Conservation (phyloP, 768 basidiomycete species). For the Kwoniella bestiolae region DNA sequence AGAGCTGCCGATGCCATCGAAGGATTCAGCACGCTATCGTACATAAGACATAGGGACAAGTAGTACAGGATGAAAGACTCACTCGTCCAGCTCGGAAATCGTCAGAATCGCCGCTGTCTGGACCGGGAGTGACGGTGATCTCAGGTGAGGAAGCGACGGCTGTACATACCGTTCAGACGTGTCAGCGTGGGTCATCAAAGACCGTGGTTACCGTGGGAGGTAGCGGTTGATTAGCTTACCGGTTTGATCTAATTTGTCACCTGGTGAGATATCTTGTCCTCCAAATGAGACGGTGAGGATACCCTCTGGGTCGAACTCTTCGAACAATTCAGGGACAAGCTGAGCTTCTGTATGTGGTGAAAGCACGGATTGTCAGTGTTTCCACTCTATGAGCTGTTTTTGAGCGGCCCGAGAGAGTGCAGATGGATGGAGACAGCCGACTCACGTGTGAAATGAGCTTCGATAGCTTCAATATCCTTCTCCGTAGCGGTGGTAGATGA, state of each 20-base stretch:
- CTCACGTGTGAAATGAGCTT: slow-evolving; percentile 34
- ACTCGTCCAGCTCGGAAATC: slow-evolving; percentile 60
- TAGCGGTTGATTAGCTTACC: slow-evolving; percentile 60
- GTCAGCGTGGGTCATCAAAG: neutral
- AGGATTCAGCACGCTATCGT: neutral
- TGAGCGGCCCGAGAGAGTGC: neutral
- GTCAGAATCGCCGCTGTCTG: slow-evolving; percentile 56
- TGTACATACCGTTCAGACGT: slow-evolving; percentile 47
- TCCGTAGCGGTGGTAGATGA: slow-evolving; percentile 16
- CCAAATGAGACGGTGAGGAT: slow-evolving; percentile 65
- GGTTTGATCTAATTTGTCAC: slow-evolving; percentile 65
- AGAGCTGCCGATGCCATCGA: slow-evolving; percentile 53
- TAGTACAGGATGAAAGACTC: slow-evolving; percentile 16
- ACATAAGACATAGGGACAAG: neutral
- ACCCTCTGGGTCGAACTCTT: slow-evolving; percentile 68
- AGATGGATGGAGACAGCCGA: slow-evolving; percentile 2
- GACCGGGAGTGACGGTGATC: slow-evolving; percentile 63
- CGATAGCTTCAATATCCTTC: slow-evolving; percentile 17
- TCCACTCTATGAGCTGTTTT: neutral
- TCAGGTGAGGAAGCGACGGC: slow-evolving; percentile 66
- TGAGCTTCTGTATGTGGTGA: slow-evolving; percentile 41
- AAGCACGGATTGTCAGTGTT: neutral
- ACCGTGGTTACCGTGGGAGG: no score
- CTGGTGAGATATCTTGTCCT: slow-evolving; percentile 64
- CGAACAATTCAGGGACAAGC: slow-evolving; percentile 68